Conservation (phyloP, 2,329 filamentous ascomycete species). For the Ceratocystis alfenasii region DNA sequence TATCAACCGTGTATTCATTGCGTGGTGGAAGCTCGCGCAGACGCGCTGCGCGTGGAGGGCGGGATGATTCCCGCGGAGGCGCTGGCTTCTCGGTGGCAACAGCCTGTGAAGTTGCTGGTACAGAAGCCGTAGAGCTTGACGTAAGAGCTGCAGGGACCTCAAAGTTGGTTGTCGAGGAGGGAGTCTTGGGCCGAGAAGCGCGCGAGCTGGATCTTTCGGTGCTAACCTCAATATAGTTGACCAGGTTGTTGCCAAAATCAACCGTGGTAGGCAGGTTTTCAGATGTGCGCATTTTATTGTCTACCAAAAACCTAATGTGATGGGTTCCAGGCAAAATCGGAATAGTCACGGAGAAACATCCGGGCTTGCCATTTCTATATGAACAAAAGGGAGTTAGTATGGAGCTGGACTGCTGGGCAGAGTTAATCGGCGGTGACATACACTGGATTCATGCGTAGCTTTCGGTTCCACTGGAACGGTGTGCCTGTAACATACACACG, state of each 20-base stretch:
- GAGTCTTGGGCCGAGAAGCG: slow-evolving; percentile 15
- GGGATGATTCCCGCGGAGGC: slow-evolving; percentile 32
- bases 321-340: slow-evolving; percentile 86
- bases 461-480: slow-evolving; percentile 94
- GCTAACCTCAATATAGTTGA: slow-evolving; percentile 89
- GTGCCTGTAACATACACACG: slow-evolving; percentile 95
- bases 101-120: slow-evolving; percentile 19
- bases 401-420: not conserved
- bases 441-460: slow-evolving; percentile 77
- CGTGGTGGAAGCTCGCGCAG: slow-evolving; percentile 45
- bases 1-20: slow-evolving; percentile 55
- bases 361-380: slow-evolving; percentile 42
- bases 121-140: slow-evolving; percentile 24
- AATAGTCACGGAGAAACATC: slow-evolving; percentile 63
- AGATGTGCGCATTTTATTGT: slow-evolving; percentile 84
- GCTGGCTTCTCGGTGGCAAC: slow-evolving; percentile 27
- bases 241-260: slow-evolving; percentile 92
- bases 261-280: slow-evolving; percentile 84
- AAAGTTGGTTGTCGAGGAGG: slow-evolving; percentile 15
- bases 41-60: slow-evolving; percentile 32
- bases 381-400: slow-evolving; percentile 19
- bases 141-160: slow-evolving; percentile 27
- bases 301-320: slow-evolving; percentile 91
- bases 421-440: slow-evolving; percentile 40
- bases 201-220: slow-evolving; percentile 51